phyloP scores from a whole-genome alignment of 2,329 filamentous ascomycete species.

The Ophiostoma sp. region DNA sequence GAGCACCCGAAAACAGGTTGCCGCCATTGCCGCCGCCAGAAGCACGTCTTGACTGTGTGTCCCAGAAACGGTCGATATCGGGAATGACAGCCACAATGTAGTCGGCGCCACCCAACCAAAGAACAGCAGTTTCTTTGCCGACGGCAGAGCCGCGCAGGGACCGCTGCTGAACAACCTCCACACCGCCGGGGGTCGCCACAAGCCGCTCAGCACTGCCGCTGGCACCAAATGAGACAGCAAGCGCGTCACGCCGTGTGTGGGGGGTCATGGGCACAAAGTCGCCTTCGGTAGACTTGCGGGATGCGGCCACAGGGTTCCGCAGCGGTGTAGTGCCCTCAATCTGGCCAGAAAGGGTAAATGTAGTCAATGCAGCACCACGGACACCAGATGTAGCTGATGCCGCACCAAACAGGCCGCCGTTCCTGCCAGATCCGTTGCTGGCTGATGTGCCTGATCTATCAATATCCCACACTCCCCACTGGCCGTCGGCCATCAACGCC shows the following conservation, averaged over 20 bases:
- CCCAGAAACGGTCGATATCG: slow-evolving; percentile 53
- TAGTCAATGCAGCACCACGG: slow-evolving; percentile 53
- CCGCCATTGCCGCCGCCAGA: slow-evolving; percentile 38
- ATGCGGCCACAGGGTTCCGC: slow-evolving; percentile 38
- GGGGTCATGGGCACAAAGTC: slow-evolving; percentile 62
- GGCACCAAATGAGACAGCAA: slow-evolving; percentile 40
- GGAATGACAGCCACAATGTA: slow-evolving; percentile 53
- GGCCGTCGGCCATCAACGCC: slow-evolving; percentile 55
- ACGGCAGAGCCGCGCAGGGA: slow-evolving; percentile 38
- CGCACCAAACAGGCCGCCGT: slow-evolving; percentile 41
- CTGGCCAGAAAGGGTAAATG: slow-evolving; percentile 54
- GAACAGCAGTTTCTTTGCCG: slow-evolving; percentile 49
- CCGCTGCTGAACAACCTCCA: slow-evolving; percentile 46
- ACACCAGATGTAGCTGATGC: slow-evolving; percentile 45
- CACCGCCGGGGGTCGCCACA: slow-evolving; percentile 47
- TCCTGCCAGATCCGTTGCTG: background rate
- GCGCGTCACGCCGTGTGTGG: slow-evolving; percentile 52
- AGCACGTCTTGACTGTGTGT: slow-evolving; percentile 51
- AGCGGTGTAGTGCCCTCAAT: slow-evolving; percentile 56
- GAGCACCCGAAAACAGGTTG: slow-evolving; percentile 52
- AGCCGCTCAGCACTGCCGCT: slow-evolving; percentile 48
- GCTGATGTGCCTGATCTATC: slow-evolving; percentile 46
- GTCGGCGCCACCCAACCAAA: slow-evolving; percentile 54
- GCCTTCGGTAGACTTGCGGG: slow-evolving; percentile 37
- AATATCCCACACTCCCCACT: slow-evolving; percentile 65